Base-by-base conservation (phyloP, 176 grass and related monocot species). In the Carex parvula region DNA sequence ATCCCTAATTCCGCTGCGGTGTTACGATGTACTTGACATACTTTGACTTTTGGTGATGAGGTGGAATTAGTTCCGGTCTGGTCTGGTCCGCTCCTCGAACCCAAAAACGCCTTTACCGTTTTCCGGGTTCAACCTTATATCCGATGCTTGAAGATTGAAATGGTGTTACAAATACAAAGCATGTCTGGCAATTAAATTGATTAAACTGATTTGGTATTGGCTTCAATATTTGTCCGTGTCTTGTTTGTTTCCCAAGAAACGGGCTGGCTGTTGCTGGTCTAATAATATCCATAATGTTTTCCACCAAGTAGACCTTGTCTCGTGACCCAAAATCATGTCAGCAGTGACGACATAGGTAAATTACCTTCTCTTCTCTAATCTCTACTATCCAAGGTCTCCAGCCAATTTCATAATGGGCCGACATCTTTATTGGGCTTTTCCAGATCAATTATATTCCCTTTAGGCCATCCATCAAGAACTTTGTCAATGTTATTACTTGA, bases 241-340 rank as follows among this genome's bases (percentile, higher is more conserved):
- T 76, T 76, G 71, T 69, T 76, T 76, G 71, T 69, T 68, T 16
- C 44, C 62, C 62, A 83, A 83, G 81, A 66, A 63, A 83, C 26
- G 26, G 26, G 26, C 20, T 10, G 21, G 8, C 10, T 4, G 22
- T 30, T 66, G 8, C 20, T 69, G 60, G 12, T 83, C 61, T 13
- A 20, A 44, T 81, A 11, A 15, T 29, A 82, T 82, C 42, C 62
- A 83, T 54, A 50, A 50, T 53, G 62, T 44, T 83, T 83, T 82
- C 18, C 7, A 64, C 42, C 30, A 30, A 82, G 32, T 44, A 82
- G 80, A 68, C 24, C 20, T 15, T 1, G 41, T 52, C 80, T 26
- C 80, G 61, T 83, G 62, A 65, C 20, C 63, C 24, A 54, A 83
- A 46, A 79, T 11, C n/a, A 64, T 44, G 62, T 82, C 80, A 82